phyloP scores from a whole-genome alignment of 2,329 filamentous ascomycete genomes.

The Colletotrichum cuscutae region DNA sequence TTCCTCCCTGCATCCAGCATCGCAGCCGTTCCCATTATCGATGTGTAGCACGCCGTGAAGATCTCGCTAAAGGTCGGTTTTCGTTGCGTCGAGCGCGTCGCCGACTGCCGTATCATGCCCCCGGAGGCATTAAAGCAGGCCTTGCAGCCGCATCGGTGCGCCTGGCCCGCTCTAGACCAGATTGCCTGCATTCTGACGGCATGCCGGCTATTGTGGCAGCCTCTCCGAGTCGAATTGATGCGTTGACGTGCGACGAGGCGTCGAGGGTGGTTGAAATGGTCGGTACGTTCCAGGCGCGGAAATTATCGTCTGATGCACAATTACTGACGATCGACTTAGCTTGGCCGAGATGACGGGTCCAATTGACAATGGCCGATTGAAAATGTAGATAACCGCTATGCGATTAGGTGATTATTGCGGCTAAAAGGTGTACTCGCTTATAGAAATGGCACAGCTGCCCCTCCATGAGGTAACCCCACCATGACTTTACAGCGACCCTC shows the following conservation, averaged over 20 bases:
- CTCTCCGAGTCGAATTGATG: conserved; percentile 22
- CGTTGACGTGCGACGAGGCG: background rate
- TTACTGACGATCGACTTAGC: background rate
- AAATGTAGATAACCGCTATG: background rate
- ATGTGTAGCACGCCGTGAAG: conserved; percentile 75
- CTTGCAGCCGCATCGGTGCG: conserved; percentile 71
- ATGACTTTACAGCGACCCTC: conserved; percentile 9
- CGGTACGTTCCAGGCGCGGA: conserved; percentile 4
- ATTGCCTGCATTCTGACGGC: conserved; percentile 71
- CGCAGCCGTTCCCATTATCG: conserved; percentile 73
- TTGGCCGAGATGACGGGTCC: conserved; percentile 10
- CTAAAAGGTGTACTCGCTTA: conserved; percentile 2
- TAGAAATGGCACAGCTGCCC: conserved; percentile 29
- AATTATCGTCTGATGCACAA: conserved; percentile 21
- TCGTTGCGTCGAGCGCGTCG: conserved; percentile 60
- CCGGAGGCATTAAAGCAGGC: conserved; percentile 65
- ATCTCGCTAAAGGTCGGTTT: conserved; percentile 63
- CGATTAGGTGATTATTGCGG: background rate
- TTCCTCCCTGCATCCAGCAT: conserved; percentile 71
- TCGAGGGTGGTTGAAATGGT: background rate
- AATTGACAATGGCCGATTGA: conserved; percentile 9
- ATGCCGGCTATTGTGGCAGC: conserved; percentile 40
- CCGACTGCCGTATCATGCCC: conserved; percentile 60
- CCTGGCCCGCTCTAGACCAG: conserved; percentile 74
- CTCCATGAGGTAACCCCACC: conserved; percentile 28